phyloP scores from a whole-genome alignment of 768 basidiomycete species.

The Tylopilus sp. region DNA sequence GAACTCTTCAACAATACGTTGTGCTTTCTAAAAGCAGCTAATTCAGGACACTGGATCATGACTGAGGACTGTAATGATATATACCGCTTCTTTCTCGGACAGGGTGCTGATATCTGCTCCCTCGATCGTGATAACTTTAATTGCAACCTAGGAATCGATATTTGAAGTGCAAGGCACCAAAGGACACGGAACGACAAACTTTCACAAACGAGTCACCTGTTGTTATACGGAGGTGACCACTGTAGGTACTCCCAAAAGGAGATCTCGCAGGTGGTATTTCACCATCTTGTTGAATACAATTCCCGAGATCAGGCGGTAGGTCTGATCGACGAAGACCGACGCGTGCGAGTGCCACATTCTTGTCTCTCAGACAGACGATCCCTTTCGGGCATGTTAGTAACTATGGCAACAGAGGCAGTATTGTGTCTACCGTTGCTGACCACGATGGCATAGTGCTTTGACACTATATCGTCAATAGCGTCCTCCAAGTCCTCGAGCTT shows the following conservation, averaged over 20 bases:
- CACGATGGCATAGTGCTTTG: no score
- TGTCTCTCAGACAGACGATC: not conserved
- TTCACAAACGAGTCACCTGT: not conserved
- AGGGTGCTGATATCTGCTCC: not conserved
- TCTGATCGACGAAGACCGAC: not conserved
- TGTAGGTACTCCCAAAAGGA: not conserved
- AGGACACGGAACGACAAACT: not conserved
- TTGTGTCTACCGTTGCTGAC: no score
- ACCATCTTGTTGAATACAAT: not conserved
- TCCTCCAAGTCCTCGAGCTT: no score
- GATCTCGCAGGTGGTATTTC: not conserved
- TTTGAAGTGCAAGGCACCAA: not conserved
- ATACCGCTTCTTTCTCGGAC: not conserved
- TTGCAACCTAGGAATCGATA: not conserved
- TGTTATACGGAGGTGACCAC: not conserved
- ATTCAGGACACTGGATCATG: no score
- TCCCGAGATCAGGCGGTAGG: not conserved
- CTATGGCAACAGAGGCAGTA: no score
- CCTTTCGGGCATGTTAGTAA: not conserved
- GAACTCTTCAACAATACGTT: no score
- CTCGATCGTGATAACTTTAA: not conserved
- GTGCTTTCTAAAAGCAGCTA: no score
- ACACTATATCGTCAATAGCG: no score
- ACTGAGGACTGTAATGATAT: no score
- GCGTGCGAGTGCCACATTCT: not conserved